phyloP scores from a whole-genome alignment of 305 asterid genomes.

The Plantago coronopus region DNA sequence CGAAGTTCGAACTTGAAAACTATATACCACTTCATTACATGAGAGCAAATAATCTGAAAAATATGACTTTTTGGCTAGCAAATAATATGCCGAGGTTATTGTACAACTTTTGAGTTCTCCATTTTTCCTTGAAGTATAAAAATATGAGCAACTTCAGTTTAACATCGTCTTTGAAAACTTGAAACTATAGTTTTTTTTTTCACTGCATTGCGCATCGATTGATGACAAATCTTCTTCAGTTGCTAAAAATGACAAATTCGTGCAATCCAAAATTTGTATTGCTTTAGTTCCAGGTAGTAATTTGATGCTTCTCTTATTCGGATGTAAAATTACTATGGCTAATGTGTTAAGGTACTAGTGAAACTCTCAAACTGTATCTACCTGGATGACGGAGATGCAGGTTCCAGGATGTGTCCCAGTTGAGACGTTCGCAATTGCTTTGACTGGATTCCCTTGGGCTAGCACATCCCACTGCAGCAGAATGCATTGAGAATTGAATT shows the following conservation, averaged over 20 bases:
- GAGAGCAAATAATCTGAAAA: neutral
- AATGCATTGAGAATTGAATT: conserved; percentile 10
- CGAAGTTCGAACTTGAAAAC: too few relatives aligned
- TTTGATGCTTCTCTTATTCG: too few relatives aligned
- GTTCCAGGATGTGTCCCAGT: conserved; percentile 50
- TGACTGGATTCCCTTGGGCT: conserved; percentile 34
- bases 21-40: neutral
- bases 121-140: neutral
- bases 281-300: too few relatives aligned
- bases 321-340: neutral
- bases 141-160: neutral
- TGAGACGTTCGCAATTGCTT: conserved; percentile 41
- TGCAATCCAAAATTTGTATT: too few relatives aligned
- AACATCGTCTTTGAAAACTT: too few relatives aligned
- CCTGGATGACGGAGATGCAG: conserved; percentile 57
- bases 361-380: conserved; percentile 15
- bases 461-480: conserved; percentile 62
- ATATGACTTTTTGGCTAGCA: neutral
- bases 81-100: neutral
- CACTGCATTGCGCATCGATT: too few relatives aligned
- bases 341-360: neutral
- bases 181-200: too few relatives aligned
- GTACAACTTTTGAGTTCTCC: neutral
- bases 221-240: too few relatives aligned
- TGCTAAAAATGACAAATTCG: too few relatives aligned